Percentiles rank a stretch among this genome's conserved stretches.
phyloP scores from a whole-genome alignment of 345 rosid genomes.

The Brassica nigra region DNA sequence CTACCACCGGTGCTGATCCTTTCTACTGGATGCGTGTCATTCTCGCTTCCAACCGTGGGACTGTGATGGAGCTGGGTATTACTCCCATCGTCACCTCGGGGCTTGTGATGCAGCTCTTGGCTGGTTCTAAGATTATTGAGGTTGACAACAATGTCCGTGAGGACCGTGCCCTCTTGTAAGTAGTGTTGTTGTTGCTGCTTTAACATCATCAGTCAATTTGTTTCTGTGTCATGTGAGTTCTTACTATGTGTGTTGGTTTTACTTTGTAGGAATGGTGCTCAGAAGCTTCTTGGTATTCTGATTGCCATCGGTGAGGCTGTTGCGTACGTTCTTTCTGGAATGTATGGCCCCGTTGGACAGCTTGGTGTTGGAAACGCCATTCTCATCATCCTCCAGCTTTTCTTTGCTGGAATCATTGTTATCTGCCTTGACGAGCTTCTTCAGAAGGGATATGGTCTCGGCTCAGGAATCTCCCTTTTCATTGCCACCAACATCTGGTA shows the following conservation, averaged over 20 bases:
- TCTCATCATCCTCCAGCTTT: constrained; percentile 75
- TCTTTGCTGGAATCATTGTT: constrained; percentile 82
- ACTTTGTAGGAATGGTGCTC: constrained; percentile 70
- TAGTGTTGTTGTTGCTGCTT: not conserved
- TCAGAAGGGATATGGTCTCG: constrained; percentile 80
- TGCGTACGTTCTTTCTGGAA: constrained; percentile 81
- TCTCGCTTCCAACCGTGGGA: constrained; percentile 75
- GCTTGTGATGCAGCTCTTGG: constrained; percentile 67
- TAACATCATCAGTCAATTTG: not conserved
- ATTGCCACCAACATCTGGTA: constrained; percentile 88
- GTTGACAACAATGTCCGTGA: constrained; percentile 75
- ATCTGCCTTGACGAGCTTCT: constrained; percentile 85
- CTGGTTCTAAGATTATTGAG: constrained; percentile 77
- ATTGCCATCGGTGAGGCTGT: constrained; percentile 85
- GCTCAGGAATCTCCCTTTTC: constrained; percentile 89
- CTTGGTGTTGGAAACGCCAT: constrained; percentile 86
- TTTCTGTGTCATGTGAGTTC: not conserved
- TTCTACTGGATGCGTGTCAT: constrained; percentile 85
- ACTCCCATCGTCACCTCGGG: constrained; percentile 78
- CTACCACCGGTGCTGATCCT: constrained; percentile 70
- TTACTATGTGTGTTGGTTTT: constrained; percentile 5
- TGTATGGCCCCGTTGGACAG: constrained; percentile 79
- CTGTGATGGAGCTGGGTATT: constrained; percentile 79
- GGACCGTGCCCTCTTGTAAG: constrained; percentile 72
- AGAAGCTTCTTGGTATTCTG: constrained; percentile 74